Conservation (phyloP, 768 basidiomycete genomes). For the Boletus bicolor region DNA sequence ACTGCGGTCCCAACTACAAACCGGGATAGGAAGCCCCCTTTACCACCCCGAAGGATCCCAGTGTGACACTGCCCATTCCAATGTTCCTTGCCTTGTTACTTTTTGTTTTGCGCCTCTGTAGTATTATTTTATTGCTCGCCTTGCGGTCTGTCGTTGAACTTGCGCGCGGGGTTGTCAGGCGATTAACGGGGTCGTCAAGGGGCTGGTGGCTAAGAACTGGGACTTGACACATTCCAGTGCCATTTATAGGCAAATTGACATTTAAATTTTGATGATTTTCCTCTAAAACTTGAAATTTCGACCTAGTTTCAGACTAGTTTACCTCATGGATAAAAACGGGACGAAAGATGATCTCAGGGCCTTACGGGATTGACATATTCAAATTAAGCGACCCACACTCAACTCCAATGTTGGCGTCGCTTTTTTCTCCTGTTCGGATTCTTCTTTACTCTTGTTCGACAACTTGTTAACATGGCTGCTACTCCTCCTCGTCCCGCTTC, state of each 20-base stretch:
- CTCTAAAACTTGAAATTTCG: too few relatives aligned
- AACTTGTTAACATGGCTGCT: slow-evolving; percentile 17
- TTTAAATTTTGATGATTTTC: too few relatives aligned
- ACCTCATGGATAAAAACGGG: too few relatives aligned
- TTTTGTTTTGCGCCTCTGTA: neutral
- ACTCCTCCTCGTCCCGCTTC: slow-evolving; percentile 22
- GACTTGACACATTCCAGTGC: too few relatives aligned
- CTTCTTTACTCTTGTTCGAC: neutral
- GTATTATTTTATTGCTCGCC: slow-evolving; percentile 1
- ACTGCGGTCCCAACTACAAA: neutral
- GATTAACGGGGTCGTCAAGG: too few relatives aligned
- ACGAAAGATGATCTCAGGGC: too few relatives aligned
- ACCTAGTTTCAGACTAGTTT: too few relatives aligned
- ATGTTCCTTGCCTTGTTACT: neutral
- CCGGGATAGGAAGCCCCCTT: slow-evolving; percentile 27
- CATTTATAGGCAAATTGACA: too few relatives aligned
- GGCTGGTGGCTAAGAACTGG: too few relatives aligned
- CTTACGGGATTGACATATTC: slow-evolving; percentile 10
- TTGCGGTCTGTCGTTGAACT: neutral
- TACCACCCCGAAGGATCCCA: slow-evolving; percentile 33
- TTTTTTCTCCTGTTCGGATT: neutral
- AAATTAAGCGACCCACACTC: slow-evolving; percentile 15
- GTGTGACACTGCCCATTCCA: slow-evolving; percentile 2
- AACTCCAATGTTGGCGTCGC: neutral
- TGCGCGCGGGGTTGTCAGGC: too few relatives aligned